Evolutionary conservation across 2,329 filamentous ascomycete species (phyloP).

Genomic region (Dothistroma pini): DNA sequence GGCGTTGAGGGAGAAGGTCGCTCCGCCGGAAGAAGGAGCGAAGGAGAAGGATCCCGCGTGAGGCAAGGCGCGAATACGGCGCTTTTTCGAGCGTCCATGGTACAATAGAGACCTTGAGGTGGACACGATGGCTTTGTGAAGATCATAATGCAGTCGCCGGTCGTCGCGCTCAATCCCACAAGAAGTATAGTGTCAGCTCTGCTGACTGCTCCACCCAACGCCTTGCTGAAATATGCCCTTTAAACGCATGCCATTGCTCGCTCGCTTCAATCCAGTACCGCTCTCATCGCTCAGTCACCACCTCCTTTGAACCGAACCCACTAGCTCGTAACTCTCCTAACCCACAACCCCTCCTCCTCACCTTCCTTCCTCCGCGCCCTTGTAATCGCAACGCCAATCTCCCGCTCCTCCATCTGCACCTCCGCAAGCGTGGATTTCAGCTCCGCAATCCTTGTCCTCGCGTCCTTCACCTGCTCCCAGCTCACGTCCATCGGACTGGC

Average conservation of each 20-base stretch:
- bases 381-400: slow-evolving; percentile 70
- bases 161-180: too few relatives aligned
- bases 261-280: neutral
- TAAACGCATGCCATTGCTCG: neutral
- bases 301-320: neutral
- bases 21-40: too few relatives aligned
- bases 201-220: too few relatives aligned
- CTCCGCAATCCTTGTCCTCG: slow-evolving; percentile 62
- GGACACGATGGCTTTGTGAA: too few relatives aligned
- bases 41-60: too few relatives aligned
- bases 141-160: too few relatives aligned
- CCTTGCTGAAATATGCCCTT: too few relatives aligned
- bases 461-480: slow-evolving; percentile 51
- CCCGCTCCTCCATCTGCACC: slow-evolving; percentile 71
- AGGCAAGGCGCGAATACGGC: too few relatives aligned
- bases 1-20: too few relatives aligned
- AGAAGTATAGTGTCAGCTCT: too few relatives aligned
- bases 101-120: too few relatives aligned
- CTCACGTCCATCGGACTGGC: slow-evolving; percentile 65
- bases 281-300: neutral
- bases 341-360: slow-evolving; percentile 70
- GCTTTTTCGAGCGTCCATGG: too few relatives aligned
- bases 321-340: slow-evolving; percentile 62
- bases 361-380: slow-evolving; percentile 70
- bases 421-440: slow-evolving; percentile 66